Evolutionary conservation across 768 basidiomycete species (phyloP).

Genomic region (Auricularia cornea): DNA sequence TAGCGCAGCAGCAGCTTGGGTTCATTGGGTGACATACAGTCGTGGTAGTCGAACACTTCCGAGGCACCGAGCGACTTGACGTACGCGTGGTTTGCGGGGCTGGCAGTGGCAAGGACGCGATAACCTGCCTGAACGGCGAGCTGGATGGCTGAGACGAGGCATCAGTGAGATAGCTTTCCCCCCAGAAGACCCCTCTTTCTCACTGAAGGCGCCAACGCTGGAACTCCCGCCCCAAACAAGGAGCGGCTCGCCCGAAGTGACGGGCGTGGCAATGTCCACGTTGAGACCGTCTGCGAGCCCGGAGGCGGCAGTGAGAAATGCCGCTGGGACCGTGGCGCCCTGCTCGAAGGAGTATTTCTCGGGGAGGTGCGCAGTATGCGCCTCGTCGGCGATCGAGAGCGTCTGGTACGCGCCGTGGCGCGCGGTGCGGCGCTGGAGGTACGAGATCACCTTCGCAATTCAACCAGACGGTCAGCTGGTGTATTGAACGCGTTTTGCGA

Average conservation of each 20-base stretch:
- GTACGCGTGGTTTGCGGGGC: conserved; percentile 12
- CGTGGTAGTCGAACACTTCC: conserved; percentile 8
- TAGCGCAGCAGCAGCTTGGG: no score
- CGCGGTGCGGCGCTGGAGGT: no score
- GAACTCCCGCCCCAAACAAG: neutral
- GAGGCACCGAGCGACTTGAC: conserved; percentile 12
- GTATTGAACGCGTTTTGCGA: no score
- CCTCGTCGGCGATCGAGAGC: no score
- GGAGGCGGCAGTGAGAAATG: conserved; percentile 3
- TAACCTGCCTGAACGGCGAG: conserved; percentile 8
- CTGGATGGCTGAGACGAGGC: neutral
- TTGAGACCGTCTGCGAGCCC: neutral
- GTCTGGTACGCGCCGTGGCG: no score
- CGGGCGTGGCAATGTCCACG: neutral
- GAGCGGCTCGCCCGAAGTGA: neutral
- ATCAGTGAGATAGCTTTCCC: no score
- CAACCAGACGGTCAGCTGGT: no score
- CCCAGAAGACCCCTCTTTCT: neutral
- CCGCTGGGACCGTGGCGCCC: conserved; percentile 3
- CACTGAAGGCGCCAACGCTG: neutral
- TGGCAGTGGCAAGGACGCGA: conserved; percentile 14
- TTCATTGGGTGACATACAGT: neutral
- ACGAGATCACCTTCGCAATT: no score
- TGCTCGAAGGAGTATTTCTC: conserved; percentile 2
- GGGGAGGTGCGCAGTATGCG: neutral